These are phyloP conservation scores for Lichtheimia hyalospora DNA, from an alignment of 371 early-diverging fungal genomes.

Conservation along the genomic window DNA sequence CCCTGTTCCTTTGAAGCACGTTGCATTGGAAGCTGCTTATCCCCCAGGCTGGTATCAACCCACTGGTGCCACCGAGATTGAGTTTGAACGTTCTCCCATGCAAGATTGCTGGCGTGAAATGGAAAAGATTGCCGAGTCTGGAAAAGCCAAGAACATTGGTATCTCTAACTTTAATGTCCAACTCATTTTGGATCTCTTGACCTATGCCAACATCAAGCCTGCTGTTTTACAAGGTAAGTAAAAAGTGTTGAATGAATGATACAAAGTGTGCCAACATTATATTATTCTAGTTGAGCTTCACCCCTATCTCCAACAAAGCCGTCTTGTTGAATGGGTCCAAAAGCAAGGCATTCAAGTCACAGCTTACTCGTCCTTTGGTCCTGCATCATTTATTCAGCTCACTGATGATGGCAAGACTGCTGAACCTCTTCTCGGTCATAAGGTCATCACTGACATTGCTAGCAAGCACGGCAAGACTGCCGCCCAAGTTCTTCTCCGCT, in stretches of 20 bases:
- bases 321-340: constrained; percentile 32
- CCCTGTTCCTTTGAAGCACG: constrained; percentile 27
- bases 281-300: constrained; percentile 49
- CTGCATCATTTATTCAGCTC: constrained; percentile 32
- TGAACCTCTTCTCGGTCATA: constrained; percentile 21
- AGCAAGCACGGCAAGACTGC: constrained; percentile 21
- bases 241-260: background rate
- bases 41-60: constrained; percentile 23
- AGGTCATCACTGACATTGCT: constrained; percentile 14
- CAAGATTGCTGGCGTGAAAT: constrained; percentile 32
- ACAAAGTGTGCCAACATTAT: background rate
- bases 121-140: constrained; percentile 29
- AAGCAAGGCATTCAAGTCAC: constrained; percentile 42
- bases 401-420: constrained; percentile 5
- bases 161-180: constrained; percentile 59
- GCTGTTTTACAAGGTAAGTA: constrained; percentile 19
- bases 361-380: constrained; percentile 48
- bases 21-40: constrained; percentile 8
- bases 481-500: constrained; percentile 53
- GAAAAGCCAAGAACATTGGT: constrained; percentile 52
- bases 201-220: constrained; percentile 34
- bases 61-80: constrained; percentile 7
- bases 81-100: constrained; percentile 22
- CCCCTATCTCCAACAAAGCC: constrained; percentile 59
- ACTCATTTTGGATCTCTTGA: constrained; percentile 28